A percentile compares a stretch with the other conserved stretches of the same genome.
Evolutionary conservation across 495 filamentous ascomycete genomes (phyloP).

Genomic region (Hypoxylon perforatum): DNA sequence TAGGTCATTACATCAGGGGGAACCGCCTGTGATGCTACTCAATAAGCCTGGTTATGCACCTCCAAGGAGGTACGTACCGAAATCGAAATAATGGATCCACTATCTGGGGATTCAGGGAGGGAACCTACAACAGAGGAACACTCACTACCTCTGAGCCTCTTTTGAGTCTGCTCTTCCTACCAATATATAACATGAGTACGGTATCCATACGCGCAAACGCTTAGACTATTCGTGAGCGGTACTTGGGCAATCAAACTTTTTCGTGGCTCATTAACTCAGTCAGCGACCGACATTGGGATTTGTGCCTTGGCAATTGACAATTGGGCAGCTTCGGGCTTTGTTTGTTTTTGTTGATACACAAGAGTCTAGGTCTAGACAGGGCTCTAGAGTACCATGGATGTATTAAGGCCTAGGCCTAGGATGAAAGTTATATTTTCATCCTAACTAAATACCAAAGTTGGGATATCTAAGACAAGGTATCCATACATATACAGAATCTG

Average conservation of each 20-base stretch:
- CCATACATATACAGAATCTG: conserved; percentile 1
- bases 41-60: neutral
- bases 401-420: neutral
- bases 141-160: too few relatives aligned
- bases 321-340: conserved; percentile 33
- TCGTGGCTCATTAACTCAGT: conserved; percentile 5
- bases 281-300: conserved; percentile 7
- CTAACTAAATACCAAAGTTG: conserved; percentile 4
- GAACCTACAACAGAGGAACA: neutral
- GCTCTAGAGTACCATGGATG: conserved; percentile 11
- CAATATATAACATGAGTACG: neutral
- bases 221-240: conserved; percentile 6
- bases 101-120: neutral
- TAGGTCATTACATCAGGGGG: neutral
- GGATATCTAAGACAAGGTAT: conserved; percentile 7
- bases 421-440: conserved; percentile 20
- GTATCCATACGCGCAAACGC: neutral
- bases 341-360: neutral
- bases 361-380: neutral
- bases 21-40: neutral
- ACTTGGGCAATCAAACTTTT: neutral
- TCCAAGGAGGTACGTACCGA: neutral
- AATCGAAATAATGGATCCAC: neutral
- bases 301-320: conserved; percentile 12
- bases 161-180: too few relatives aligned